Percentiles rank a stretch among this genome's conserved stretches.
These are phyloP conservation scores for Botryosphaeria dothidea DNA, from an alignment of 2,329 filamentous ascomycete genomes.

Conservation along the genomic window DNA sequence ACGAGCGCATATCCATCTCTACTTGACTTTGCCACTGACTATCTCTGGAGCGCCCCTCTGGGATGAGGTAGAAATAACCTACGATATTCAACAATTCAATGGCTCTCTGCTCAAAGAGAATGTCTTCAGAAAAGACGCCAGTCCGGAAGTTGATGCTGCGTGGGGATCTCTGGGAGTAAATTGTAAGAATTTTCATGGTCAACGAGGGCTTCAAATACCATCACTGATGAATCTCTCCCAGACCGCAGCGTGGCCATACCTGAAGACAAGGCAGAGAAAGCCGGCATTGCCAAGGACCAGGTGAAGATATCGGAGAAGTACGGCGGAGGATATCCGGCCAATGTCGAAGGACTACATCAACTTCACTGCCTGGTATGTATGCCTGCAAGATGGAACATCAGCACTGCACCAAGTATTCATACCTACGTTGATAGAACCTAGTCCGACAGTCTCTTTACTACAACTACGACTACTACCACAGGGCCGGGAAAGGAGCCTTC, in stretches of 20 bases:
- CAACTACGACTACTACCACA: constrained; percentile 61
- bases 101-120: constrained; percentile 58
- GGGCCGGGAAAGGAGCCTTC: constrained; percentile 54
- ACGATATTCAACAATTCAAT: constrained; percentile 52
- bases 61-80: constrained; percentile 45
- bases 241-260: constrained; percentile 50
- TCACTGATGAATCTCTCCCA: constrained; percentile 54
- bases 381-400: too few species aligned
- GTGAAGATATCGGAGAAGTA: constrained; percentile 58
- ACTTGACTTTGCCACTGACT: neutral
- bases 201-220: constrained; percentile 60
- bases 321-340: constrained; percentile 61
- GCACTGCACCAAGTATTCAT: too few species aligned
- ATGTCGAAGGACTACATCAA: constrained; percentile 59
- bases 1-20: constrained; percentile 8
- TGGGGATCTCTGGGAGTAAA: constrained; percentile 56
- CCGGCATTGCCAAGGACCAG: constrained; percentile 56
- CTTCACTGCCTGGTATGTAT: constrained; percentile 58
- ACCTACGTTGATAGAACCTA: constrained; percentile 49
- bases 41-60: constrained; percentile 31
- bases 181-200: constrained; percentile 56
- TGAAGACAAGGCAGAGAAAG: constrained; percentile 48
- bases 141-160: constrained; percentile 58
- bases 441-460: constrained; percentile 60
- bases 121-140: constrained; percentile 51